phyloP scores from a whole-genome alignment of 768 basidiomycete species.

The Serendipita indica region DNA sequence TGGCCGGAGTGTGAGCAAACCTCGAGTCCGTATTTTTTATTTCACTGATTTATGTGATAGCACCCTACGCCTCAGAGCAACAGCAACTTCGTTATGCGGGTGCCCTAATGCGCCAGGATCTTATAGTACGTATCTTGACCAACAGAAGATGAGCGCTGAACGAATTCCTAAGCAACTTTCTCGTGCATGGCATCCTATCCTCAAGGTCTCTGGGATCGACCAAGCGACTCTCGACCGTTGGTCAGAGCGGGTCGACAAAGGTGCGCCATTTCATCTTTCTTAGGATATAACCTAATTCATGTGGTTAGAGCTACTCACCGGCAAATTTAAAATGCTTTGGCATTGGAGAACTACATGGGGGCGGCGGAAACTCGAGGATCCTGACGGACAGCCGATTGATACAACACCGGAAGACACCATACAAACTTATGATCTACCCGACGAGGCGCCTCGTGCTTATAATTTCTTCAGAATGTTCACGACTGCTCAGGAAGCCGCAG shows the following conservation, averaged over 20 bases:
- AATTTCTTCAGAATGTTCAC: background rate
- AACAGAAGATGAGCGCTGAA: background rate
- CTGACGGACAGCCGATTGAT: background rate
- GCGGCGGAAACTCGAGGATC: background rate
- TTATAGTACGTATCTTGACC: background rate
- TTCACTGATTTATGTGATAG: background rate
- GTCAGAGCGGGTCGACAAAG: background rate
- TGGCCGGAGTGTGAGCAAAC: background rate
- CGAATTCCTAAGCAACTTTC: background rate
- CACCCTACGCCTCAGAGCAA: background rate
- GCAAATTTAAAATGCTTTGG: background rate
- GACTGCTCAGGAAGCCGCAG: background rate
- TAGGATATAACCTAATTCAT: background rate
- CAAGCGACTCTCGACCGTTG: background rate
- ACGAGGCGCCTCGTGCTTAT: background rate
- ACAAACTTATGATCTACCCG: background rate
- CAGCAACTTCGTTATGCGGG: background rate
- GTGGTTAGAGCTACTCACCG: background rate
- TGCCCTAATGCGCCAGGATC: background rate
- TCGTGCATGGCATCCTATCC: background rate
- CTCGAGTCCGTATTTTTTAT: background rate
- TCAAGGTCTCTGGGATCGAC: background rate
- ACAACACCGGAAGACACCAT: background rate
- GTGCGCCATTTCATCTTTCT: background rate
- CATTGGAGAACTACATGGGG: constrained; percentile 2